These are phyloP conservation scores for Talaromyces sp. DNA, from an alignment of 2,329 filamentous ascomycete genomes.

Conservation along the genomic window DNA sequence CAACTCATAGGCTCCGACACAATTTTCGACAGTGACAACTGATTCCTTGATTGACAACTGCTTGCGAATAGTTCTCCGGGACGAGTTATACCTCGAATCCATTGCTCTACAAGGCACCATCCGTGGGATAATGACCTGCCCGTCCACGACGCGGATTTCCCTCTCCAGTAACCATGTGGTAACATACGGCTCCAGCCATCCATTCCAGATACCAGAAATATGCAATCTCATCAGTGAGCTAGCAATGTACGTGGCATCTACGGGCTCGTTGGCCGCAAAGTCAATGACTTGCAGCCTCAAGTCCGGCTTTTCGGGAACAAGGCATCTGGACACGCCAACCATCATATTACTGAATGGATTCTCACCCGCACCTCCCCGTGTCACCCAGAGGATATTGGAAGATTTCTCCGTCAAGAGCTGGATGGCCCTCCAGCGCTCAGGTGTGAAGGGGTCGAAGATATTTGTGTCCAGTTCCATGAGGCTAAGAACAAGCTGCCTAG, in stretches of 20 bases:
- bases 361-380: background rate
- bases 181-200: background rate
- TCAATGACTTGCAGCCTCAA: constrained; percentile 11
- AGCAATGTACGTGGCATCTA: background rate
- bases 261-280: background rate
- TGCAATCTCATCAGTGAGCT: background rate
- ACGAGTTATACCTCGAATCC: constrained; percentile 2
- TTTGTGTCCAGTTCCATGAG: constrained; percentile 17
- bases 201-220: background rate
- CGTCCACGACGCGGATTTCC: constrained; percentile 25
- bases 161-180: constrained; percentile 19
- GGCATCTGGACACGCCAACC: constrained; percentile 12
- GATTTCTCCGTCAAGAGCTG: constrained; percentile 13
- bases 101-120: constrained; percentile 12
- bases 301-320: constrained; percentile 11
- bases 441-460: constrained; percentile 18
- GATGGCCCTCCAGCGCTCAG: constrained; percentile 12
- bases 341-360: constrained; percentile 12
- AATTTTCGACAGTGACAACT: background rate
- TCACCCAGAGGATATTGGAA: constrained; percentile 14
- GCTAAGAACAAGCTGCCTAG: background rate
- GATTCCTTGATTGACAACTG: background rate
- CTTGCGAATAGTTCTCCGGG: background rate
- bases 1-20: background rate
- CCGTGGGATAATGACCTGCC: constrained; percentile 26